phyloP scores from a whole-genome alignment of 805 yeast species.

The Nakazawaea holstii region DNA sequence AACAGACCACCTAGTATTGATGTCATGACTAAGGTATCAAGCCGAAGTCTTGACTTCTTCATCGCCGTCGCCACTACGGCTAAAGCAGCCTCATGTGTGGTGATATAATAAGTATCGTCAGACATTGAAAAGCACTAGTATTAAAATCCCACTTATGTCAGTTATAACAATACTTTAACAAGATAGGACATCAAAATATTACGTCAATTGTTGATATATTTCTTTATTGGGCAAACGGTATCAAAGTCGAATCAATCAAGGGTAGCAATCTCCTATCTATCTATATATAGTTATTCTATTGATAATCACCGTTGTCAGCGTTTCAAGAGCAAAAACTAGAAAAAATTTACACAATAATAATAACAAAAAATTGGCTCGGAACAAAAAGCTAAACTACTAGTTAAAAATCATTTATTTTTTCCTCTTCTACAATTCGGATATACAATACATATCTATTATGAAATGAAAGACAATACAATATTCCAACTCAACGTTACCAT shows the following conservation, averaged over 20 bases:
- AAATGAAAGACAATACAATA: constrained; percentile 36
- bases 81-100: constrained; percentile 77
- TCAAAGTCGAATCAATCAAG: neutral
- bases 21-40: constrained; percentile 55
- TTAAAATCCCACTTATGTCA: neutral
- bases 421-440: neutral
- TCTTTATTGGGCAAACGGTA: neutral
- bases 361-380: neutral
- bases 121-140: constrained; percentile 18
- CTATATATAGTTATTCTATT: too few relatives aligned
- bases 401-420: too few relatives aligned
- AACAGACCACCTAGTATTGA: constrained; percentile 66
- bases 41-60: constrained; percentile 69
- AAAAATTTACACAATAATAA: neutral
- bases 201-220: too few relatives aligned
- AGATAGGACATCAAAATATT: too few relatives aligned
- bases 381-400: neutral
- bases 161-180: neutral
- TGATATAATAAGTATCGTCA: constrained; percentile 53
- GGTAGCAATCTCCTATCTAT: too few relatives aligned
- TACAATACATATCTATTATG: constrained; percentile 9
- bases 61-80: constrained; percentile 83
- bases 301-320: too few relatives aligned
- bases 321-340: neutral
- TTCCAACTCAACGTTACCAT: constrained; percentile 53